A percentile compares a stretch with the other conserved stretches of the same genome.
These are phyloP conservation scores for Pleurotus djamor DNA, from an alignment of 768 basidiomycete species.

Conservation along the genomic window DNA sequence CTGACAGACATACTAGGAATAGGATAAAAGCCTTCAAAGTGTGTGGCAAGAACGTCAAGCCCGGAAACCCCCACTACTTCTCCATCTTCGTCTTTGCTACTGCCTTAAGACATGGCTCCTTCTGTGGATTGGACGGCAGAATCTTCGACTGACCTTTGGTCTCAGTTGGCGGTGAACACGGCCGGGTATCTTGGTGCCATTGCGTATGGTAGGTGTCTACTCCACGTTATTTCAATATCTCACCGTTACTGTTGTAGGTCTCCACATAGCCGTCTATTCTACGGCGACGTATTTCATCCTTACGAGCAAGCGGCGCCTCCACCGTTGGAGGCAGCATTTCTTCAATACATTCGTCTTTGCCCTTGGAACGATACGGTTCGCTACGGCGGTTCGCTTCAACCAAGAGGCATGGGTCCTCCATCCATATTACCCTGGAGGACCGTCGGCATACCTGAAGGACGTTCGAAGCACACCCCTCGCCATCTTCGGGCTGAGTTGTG, in stretches of 20 bases:
- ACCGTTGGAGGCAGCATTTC: neutral
- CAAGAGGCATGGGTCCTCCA: neutral
- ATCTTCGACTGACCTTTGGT: too few species aligned
- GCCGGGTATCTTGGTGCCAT: too few species aligned
- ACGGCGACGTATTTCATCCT: neutral
- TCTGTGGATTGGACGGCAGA: too few species aligned
- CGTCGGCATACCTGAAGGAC: neutral
- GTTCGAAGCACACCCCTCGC: neutral
- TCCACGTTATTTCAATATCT: too few species aligned
- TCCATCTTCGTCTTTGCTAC: too few species aligned
- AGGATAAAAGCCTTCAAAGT: too few species aligned
- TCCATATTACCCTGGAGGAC: neutral
- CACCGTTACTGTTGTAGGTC: neutral
- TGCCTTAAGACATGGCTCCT: too few species aligned
- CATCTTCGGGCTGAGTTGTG: neutral
- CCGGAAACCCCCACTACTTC: too few species aligned
- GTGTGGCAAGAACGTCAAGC: too few species aligned
- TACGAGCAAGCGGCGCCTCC: neutral
- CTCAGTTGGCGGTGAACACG: too few species aligned
- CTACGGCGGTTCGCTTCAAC: neutral
- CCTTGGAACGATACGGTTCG: neutral
- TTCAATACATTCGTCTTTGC: neutral
- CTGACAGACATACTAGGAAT: too few species aligned
- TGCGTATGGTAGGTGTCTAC: too few species aligned
- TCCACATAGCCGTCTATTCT: constrained; percentile 1